These are phyloP conservation scores for Wickerhamomyces canadensis DNA, from an alignment of 805 yeast genomes.

Conservation along the genomic window DNA sequence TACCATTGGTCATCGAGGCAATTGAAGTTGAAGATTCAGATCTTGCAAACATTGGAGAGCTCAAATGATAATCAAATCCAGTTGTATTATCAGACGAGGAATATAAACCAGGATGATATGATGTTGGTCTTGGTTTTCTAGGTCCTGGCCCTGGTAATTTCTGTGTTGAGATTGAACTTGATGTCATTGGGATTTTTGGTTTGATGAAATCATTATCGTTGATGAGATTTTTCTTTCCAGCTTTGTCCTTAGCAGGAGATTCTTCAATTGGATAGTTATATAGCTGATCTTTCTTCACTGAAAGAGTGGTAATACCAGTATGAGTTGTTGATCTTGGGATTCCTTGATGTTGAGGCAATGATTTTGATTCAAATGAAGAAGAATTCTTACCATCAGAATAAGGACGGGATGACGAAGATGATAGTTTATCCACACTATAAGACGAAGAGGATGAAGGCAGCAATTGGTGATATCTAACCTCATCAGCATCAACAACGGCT, in stretches of 20 bases:
- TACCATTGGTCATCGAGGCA: conserved; percentile 27
- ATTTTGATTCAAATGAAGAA: no score
- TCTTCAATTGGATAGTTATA: conserved; percentile 19
- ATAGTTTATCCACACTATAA: conserved; percentile 14
- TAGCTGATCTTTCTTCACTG: conserved; percentile 5
- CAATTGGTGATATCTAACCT: conserved; percentile 20
- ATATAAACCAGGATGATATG: conserved; percentile 66
- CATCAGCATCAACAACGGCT: conserved; percentile 67
- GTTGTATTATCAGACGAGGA: conserved; percentile 12
- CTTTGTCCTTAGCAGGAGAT: conserved; percentile 15
- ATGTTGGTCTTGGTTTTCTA: conserved; percentile 75
- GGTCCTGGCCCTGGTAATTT: conserved; percentile 36
- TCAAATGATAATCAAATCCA: neutral
- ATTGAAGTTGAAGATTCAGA: conserved; percentile 37
- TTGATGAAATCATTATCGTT: conserved; percentile 10
- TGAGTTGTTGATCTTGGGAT: conserved; percentile 33
- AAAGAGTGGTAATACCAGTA: conserved; percentile 21
- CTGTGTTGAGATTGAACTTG: conserved; percentile 15
- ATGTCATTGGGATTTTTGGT: conserved; percentile 20
- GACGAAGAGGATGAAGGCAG: conserved; percentile 16
- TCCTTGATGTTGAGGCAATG: conserved; percentile 7
- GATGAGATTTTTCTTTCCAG: no score
- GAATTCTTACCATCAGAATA: conserved; percentile 11
- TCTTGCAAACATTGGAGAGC: conserved; percentile 24
- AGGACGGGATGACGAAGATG: conserved; percentile 6